Evolutionary conservation across 441 rosid genomes (phyloP), one percentile per base, ranked within the genome.

Genomic region (Eruca vesicaria): DNA sequence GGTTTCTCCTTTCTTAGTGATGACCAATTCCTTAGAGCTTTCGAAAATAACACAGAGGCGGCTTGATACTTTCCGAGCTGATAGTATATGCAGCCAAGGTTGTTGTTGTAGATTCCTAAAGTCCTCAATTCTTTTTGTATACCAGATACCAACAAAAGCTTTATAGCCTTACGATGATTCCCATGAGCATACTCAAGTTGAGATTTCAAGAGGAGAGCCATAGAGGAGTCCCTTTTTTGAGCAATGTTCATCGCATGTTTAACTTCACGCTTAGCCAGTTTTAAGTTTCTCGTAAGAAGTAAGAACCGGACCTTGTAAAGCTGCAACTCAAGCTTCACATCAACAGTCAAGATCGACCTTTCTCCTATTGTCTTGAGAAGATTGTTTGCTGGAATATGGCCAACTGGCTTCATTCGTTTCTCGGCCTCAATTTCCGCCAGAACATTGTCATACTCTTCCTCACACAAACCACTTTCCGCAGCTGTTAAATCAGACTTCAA

Each of bases 131-230:
- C 97, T 21, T 87, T 80, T 43, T 82, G 88, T 60, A 86, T 88
- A 78, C 87, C 86, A 18, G 95, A 89, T 58, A 96, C 97, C 91
- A 89, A 75, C 83, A 96, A 75, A 76, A 96, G 88, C 84, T 90
- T 94, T 76, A 92, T 92, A 67, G 99, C 98, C 82, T 96, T 94
- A 11, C 88, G 89, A 60, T 87, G 87, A 82, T 96, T 94, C 36
- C 98, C 90, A 79, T 90, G 97, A 81, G 97, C 92, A 87, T 86
- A 88, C 82, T 96, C 99, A 75, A 96, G 93, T 84, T 96, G 94
- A 70, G 99, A 88, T 87, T 94, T 96, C 88, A 96, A 82, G 62
- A 92, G 87, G 69, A 93, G 90, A 81, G 94, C 99, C 81, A 81
- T 80, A 19, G 98, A 86, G 20, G 98, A 94, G 77, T 96, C 99